phyloP scores from a whole-genome alignment of 495 filamentous ascomycete genomes.

The Penicillium desertorum region DNA sequence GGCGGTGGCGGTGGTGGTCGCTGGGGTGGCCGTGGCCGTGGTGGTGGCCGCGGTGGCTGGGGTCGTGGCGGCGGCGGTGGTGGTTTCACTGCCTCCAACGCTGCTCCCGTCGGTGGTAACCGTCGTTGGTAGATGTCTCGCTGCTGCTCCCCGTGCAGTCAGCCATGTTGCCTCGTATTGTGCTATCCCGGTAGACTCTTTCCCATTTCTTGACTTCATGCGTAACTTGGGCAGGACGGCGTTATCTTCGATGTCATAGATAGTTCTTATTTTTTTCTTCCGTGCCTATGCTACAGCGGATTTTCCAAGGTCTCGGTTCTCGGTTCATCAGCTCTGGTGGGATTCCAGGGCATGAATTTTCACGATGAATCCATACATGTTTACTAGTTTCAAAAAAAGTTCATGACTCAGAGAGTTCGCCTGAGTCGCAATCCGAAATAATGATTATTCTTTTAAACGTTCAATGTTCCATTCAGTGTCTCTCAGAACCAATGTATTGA shows the following conservation, averaged over 20 bases:
- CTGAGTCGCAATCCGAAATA: slow-evolving; percentile 13
- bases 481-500: not conserved
- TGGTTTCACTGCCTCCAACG: slow-evolving; percentile 62
- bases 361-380: slow-evolving; percentile 28
- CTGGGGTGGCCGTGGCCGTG: slow-evolving; percentile 60
- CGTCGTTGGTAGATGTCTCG: slow-evolving; percentile 54
- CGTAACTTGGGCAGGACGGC: slow-evolving; percentile 47
- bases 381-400: slow-evolving; percentile 32
- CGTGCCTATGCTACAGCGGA: slow-evolving; percentile 5
- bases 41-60: slow-evolving; percentile 63
- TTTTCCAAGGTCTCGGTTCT: slow-evolving; percentile 13
- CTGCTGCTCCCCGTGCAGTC: slow-evolving; percentile 24
- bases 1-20: slow-evolving; percentile 76
- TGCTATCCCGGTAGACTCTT: slow-evolving; percentile 39
- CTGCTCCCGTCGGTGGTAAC: slow-evolving; percentile 60
- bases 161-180: slow-evolving; percentile 33
- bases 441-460: slow-evolving; percentile 7
- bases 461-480: not conserved
- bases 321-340: slow-evolving; percentile 5
- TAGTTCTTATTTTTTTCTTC: slow-evolving; percentile 31
- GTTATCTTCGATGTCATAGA: slow-evolving; percentile 49
- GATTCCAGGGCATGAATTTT: slow-evolving; percentile 19
- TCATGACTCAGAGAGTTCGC: slow-evolving; percentile 15
- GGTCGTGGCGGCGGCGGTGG: slow-evolving; percentile 52
- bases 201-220: slow-evolving; percentile 30